Evolutionary conservation across 495 filamentous ascomycete species (phyloP), one percentile per base, ranked within the genome.

Genomic region (Penicillium ochrochloron): DNA sequence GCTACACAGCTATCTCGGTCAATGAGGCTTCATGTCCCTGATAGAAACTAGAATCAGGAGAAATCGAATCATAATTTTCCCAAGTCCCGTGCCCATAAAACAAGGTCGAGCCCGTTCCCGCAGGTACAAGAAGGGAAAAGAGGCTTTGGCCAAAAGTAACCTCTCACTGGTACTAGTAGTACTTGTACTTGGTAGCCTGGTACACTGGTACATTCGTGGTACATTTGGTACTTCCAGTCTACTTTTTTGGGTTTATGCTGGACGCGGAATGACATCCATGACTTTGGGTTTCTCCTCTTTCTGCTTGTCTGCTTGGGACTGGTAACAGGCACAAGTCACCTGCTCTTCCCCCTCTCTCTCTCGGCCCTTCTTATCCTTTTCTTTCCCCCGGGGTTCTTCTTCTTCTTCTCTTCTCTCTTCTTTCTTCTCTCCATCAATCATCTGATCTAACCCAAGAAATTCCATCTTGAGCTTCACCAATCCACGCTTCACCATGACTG

Each of bases 401-500:
- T 57, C 61, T 46, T 61, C 63, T 64, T 62, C 54, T 55, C 68
- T 64, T 60, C 53, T 37, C 60, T 63, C 55, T 51, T 63, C 35
- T 46, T 58, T n/a, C 55, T 62, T 61, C 60, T 62, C 50, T 37
- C 51, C 51, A 54, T 54, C 51, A 54, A 54, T 34, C 51, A 54
- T 21, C 51, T 33, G 51, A 54, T 54, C 51, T 57, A 27, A 27
- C 19, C 34, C 42, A 53, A 25, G 53, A 59, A 51, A 51, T 19
- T 44, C 55, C 37, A 57, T 35, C 52, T 42, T 29, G 48, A 51
- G 1, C 48, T 66, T 59, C 42, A 50, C 21, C 58, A 53, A 44
- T 33, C 31, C 37, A 48, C 50, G 3, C 31, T 33, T 33, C 77
- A 84, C 59, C 81, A 90, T 90, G 87, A 83, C 88, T 69, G 86